phyloP scores from a whole-genome alignment of 805 yeast species.

The Ogataea methanolica region DNA sequence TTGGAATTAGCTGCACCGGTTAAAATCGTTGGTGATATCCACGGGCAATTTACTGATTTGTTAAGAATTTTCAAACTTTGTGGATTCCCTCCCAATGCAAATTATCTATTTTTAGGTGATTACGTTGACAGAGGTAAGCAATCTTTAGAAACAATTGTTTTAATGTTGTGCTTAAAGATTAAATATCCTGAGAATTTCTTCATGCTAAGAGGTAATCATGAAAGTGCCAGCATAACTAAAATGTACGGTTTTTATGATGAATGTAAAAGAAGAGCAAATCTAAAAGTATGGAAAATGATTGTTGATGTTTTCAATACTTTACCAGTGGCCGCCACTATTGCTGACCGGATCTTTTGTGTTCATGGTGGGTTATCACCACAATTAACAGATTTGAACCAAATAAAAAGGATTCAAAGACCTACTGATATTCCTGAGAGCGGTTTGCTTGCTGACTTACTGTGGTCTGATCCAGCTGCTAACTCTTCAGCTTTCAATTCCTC shows the following conservation, averaged over 20 bases:
- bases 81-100: conserved; percentile 55
- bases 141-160: conserved; percentile 50
- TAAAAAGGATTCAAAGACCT: conserved; percentile 69
- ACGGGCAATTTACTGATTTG: conserved; percentile 58
- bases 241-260: conserved; percentile 60
- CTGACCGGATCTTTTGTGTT: conserved; percentile 53
- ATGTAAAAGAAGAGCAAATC: conserved; percentile 47
- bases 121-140: conserved; percentile 58
- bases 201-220: conserved; percentile 58
- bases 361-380: conserved; percentile 78
- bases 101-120: conserved; percentile 54
- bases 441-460: conserved; percentile 66
- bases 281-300: conserved; percentile 46
- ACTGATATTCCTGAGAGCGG: conserved; percentile 84
- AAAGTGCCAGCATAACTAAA: conserved; percentile 53
- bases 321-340: conserved; percentile 59
- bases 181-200: conserved; percentile 59
- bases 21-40: conserved; percentile 80
- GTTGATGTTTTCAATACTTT: conserved; percentile 55
- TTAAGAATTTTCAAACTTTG: conserved; percentile 51
- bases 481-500: conserved; percentile 17
- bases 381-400: conserved; percentile 58
- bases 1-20: conserved; percentile 72
- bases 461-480: conserved; percentile 75
- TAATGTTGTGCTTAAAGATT: conserved; percentile 49